Conservation (phyloP, 768 basidiomycete species). For the Sistotremastrum suecicum region DNA sequence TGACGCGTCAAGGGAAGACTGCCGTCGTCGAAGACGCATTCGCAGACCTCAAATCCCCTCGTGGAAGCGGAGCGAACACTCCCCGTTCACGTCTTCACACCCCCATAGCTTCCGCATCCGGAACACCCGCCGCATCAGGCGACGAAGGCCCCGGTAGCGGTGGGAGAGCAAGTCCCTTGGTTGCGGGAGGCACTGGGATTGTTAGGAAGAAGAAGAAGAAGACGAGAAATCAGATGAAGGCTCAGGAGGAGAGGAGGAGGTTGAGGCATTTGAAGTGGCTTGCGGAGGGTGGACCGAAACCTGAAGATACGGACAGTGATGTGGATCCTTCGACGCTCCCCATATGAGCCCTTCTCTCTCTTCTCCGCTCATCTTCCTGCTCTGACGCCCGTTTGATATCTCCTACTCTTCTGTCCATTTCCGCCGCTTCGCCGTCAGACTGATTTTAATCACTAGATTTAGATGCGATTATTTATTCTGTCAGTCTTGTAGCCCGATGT, state of each 20-base stretch:
- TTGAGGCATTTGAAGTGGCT: constrained; percentile 75
- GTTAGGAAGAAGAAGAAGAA: constrained; percentile 79
- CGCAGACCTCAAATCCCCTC: constrained; percentile 51
- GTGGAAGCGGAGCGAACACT: constrained; percentile 58
- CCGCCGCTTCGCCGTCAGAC: no score
- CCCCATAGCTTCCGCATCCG: constrained; percentile 53
- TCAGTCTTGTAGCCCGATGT: no score
- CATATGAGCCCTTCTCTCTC: no score
- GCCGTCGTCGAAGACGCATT: constrained; percentile 78
- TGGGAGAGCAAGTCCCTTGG: constrained; percentile 19
- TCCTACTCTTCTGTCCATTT: no score
- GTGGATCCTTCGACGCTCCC: not conserved
- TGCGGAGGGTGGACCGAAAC: constrained; percentile 65
- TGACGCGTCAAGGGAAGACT: constrained; percentile 81
- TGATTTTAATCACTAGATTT: no score
- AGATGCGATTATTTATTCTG: no score
- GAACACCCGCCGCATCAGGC: constrained; percentile 71
- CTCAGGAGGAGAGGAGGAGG: constrained; percentile 72
- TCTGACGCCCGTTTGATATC: no score
- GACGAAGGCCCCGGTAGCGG: constrained; percentile 38
- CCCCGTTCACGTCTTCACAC: constrained; percentile 61
- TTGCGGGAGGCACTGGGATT: not conserved
- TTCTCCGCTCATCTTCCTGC: no score
- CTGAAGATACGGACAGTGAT: constrained; percentile 72
- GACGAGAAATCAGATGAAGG: constrained; percentile 84